Conservation (phyloP, 208 protist genomes). For the Trypanosoma theileri region DNA sequence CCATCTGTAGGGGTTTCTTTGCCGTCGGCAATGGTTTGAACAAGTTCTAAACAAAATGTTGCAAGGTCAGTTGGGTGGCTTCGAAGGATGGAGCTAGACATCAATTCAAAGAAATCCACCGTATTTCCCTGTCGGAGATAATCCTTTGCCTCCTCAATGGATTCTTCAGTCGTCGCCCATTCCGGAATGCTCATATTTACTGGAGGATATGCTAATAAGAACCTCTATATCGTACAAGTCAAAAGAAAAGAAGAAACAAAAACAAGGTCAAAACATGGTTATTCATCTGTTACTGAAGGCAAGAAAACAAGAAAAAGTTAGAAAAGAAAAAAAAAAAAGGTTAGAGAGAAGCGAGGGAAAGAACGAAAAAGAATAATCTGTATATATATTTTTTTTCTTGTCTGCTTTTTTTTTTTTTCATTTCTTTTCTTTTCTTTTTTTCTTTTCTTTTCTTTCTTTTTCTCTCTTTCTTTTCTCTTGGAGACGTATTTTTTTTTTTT, state of each 20-base stretch:
- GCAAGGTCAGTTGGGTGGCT: slow-evolving; percentile 62
- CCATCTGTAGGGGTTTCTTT: slow-evolving; percentile 41
- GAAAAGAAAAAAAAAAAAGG: slow-evolving; percentile 19
- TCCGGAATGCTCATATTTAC: slow-evolving; percentile 47
- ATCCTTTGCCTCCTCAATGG: slow-evolving; percentile 82
- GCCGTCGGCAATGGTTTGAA: slow-evolving; percentile 62
- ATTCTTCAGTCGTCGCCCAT: slow-evolving; percentile 81
- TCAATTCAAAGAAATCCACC: slow-evolving; percentile 89
- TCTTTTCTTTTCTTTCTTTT: neutral
- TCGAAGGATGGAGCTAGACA: slow-evolving; percentile 72
- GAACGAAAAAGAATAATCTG: slow-evolving; percentile 5
- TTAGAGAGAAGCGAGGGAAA: slow-evolving; percentile 14
- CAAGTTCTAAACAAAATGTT: slow-evolving; percentile 56
- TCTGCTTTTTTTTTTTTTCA: neutral
- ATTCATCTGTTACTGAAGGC: too few species aligned
- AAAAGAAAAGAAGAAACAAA: neutral
- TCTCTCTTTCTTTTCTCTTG: neutral
- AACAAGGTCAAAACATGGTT: slow-evolving; percentile 1
- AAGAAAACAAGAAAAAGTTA: slow-evolving; percentile 10
- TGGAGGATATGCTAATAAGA: neutral
- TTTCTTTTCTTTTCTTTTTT: neutral
- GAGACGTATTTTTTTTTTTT: too few species aligned
- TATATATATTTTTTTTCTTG: neutral
- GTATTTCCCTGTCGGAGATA: slow-evolving; percentile 81
- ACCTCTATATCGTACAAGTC: neutral